Conservation (phyloP, 108 stramenopile species). For the Discostella stelligeroides region DNA sequence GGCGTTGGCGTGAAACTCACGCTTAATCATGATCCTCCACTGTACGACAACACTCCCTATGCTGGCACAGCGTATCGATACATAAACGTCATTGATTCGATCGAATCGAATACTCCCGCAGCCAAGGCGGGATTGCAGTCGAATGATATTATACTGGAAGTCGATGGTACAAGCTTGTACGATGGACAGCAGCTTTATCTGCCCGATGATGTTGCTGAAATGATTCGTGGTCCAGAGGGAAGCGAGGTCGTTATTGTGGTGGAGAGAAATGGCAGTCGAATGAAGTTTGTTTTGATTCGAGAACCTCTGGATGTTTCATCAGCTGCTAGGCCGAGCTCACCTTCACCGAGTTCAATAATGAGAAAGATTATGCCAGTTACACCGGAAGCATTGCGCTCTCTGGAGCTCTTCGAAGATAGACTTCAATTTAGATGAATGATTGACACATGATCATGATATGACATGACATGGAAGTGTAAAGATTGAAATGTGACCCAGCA, state of each 20-base stretch:
- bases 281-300: constrained; percentile 72
- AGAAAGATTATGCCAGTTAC: constrained; percentile 5
- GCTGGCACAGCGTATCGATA: not conserved
- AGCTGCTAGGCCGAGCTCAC: not conserved
- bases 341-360: not conserved
- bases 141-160: constrained; percentile 62
- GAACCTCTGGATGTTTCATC: constrained; percentile 32
- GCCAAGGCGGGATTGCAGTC: constrained; percentile 56
- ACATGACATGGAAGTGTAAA: too few relatives aligned
- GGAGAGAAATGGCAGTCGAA: constrained; percentile 52
- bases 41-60: not conserved
- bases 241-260: constrained; percentile 64
- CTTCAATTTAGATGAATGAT: not conserved
- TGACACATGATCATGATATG: not conserved
- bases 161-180: constrained; percentile 62
- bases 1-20: constrained; percentile 7
- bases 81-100: not conserved
- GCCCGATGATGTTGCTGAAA: constrained; percentile 67
- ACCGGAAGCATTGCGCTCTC: not conserved
- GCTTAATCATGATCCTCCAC: constrained; percentile 3
- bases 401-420: not conserved
- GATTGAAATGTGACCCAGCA: too few relatives aligned
- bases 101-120: constrained; percentile 67
- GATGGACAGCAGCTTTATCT: constrained; percentile 32
- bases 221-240: constrained; percentile 66